Percentiles rank a stretch among this genome's conserved stretches.
Evolutionary conservation across 1,284 basidiomycete species (phyloP).

Genomic region (Inonotus hispidus): DNA sequence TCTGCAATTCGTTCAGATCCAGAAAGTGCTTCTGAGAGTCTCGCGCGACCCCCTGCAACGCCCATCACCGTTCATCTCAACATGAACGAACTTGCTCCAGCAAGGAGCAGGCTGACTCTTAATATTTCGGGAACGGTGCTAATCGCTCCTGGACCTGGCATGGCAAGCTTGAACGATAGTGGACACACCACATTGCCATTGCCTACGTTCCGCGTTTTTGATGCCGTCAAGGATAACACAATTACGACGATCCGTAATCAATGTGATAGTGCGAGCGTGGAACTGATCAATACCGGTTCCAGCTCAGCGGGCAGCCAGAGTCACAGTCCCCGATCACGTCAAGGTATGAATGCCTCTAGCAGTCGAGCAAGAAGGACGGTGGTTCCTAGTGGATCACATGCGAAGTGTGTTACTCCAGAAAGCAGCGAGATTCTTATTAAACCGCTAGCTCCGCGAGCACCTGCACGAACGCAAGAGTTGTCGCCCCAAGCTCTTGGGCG

Average conservation of each 20-base stretch:
- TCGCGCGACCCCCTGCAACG: constrained; percentile 36
- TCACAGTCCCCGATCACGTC: constrained; percentile 46
- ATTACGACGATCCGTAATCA: constrained; percentile 55
- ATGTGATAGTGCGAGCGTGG: constrained; percentile 42
- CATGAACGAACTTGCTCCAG: constrained; percentile 66
- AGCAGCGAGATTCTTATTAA: constrained; percentile 13
- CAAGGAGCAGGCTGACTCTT: constrained; percentile 59
- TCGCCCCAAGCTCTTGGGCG: not conserved
- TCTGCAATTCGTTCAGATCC: constrained; percentile 32
- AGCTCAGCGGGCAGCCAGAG: constrained; percentile 58
- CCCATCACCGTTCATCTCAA: constrained; percentile 69
- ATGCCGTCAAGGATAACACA: constrained; percentile 54
- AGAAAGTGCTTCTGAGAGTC: constrained; percentile 28
- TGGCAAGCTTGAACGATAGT: constrained; percentile 24
- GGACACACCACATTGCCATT: constrained; percentile 40
- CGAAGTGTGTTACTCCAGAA: constrained; percentile 11
- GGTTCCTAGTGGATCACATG: constrained; percentile 16
- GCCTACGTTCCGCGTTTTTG: constrained; percentile 63
- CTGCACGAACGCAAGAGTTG: not conserved
- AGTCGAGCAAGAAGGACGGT: constrained; percentile 6
- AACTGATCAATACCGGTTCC: constrained; percentile 50
- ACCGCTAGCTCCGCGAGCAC: not conserved
- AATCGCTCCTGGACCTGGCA: constrained; percentile 39
- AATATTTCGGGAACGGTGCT: constrained; percentile 59
- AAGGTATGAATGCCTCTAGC: constrained; percentile 19